A percentile compares a stretch with the other conserved stretches of the same genome.
Conservation (phyloP, 1,139 yeast genomes). For the Meyerozyma carpophila region DNA sequence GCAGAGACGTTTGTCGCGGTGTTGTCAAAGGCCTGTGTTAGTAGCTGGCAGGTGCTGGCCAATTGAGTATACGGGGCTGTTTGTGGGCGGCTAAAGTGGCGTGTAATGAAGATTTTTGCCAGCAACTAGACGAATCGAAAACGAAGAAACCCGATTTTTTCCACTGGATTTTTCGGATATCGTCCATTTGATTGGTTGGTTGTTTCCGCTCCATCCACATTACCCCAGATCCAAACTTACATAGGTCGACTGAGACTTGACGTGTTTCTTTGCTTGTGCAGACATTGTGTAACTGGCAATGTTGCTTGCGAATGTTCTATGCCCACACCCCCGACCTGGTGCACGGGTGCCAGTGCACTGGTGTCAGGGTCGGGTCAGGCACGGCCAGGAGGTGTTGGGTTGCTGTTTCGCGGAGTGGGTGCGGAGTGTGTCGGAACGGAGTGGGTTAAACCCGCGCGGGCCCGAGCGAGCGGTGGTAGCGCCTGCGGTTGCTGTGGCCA, state of each 20-base stretch:
- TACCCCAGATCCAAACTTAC: conserved; percentile 26
- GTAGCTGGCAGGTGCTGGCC: conserved; percentile 7
- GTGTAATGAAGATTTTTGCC: background rate
- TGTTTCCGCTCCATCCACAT: no score
- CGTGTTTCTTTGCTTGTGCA: conserved; percentile 49
- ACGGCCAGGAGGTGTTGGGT: background rate
- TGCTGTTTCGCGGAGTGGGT: background rate
- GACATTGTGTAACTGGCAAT: conserved; percentile 4
- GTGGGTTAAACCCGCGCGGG: no score
- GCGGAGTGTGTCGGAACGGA: no score
- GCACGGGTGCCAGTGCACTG: background rate
- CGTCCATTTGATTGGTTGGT: no score
- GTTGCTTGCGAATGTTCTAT: background rate
- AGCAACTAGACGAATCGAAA: no score
- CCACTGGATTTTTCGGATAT: no score
- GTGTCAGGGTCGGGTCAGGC: no score
- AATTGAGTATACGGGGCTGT: no score
- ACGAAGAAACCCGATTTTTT: no score
- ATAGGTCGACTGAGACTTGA: conserved; percentile 66
- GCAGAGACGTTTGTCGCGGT: conserved; percentile 96
- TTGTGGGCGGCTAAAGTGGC: background rate
- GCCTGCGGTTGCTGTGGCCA: background rate
- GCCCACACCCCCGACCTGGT: background rate
- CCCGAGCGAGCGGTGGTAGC: no score
- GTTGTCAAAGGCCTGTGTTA: conserved; percentile 79